These are phyloP conservation scores for Ustilago trichophora DNA, from an alignment of 1,284 basidiomycete species.

Conservation along the genomic window DNA sequence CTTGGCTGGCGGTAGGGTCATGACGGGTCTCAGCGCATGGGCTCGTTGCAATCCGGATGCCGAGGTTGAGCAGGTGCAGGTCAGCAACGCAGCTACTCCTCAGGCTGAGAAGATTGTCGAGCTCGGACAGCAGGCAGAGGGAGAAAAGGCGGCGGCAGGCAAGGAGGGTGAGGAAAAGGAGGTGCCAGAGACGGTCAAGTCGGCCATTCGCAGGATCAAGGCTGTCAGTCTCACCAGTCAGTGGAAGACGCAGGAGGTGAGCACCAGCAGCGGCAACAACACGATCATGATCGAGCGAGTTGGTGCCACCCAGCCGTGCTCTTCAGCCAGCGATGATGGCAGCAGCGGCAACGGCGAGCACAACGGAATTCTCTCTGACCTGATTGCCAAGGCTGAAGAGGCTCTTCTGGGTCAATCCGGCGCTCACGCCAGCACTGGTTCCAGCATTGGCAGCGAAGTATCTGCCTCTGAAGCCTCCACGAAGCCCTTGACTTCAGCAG, in stretches of 20 bases:
- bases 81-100: constrained; percentile 1
- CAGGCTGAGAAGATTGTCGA: constrained; percentile 21
- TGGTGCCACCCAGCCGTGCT: constrained; percentile 9
- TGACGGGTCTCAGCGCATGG: constrained; percentile 68
- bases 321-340: neutral
- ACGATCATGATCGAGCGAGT: constrained; percentile 46
- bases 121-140: constrained; percentile 24
- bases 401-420: constrained; percentile 16
- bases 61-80: constrained; percentile 22
- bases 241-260: constrained; percentile 51
- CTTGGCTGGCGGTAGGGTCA: constrained; percentile 68
- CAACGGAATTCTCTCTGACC: constrained; percentile 22
- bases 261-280: constrained; percentile 44
- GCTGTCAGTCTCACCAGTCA: constrained; percentile 32
- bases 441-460: neutral
- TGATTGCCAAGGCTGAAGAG: constrained; percentile 39
- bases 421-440: too few species aligned
- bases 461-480: neutral
- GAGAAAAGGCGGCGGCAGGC: constrained; percentile 8
- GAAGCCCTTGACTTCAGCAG: constrained; percentile 6
- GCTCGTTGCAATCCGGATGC: constrained; percentile 53
- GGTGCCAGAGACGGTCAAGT: constrained; percentile 29
- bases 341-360: constrained; percentile 3
- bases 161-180: constrained; percentile 2
- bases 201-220: constrained; percentile 43